phyloP scores from a whole-genome alignment of 2,329 filamentous ascomycete genomes.

The Epichloe hybrida region DNA sequence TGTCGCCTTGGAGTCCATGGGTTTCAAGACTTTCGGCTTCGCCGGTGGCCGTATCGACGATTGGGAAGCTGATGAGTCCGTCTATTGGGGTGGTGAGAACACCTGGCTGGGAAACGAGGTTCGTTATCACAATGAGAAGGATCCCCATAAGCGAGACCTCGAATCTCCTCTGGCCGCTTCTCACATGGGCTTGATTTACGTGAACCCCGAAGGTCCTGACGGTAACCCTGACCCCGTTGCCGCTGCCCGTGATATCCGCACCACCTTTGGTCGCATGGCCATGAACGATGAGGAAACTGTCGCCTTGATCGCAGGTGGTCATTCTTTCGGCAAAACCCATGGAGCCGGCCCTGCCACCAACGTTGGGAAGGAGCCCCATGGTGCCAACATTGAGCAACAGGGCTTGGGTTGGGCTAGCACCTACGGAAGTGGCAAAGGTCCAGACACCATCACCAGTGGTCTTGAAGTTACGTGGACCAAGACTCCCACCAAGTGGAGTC shows the following conservation, averaged over 20 bases:
- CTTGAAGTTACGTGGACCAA: slow-evolving; percentile 71
- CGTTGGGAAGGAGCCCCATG: slow-evolving; percentile 55
- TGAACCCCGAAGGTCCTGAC: slow-evolving; percentile 68
- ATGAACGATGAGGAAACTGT: slow-evolving; percentile 78
- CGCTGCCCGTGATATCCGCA: slow-evolving; percentile 58
- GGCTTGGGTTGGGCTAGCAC: slow-evolving; percentile 62
- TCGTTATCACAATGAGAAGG: slow-evolving; percentile 43
- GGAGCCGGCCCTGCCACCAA: slow-evolving; percentile 52
- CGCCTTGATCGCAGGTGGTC: slow-evolving; percentile 64
- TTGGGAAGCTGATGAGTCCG: slow-evolving; percentile 62
- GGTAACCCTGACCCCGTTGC: slow-evolving; percentile 56
- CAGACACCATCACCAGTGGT: slow-evolving; percentile 60
- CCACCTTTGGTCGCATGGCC: slow-evolving; percentile 65
- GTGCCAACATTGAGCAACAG: slow-evolving; percentile 48
- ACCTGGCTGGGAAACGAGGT: slow-evolving; percentile 65
- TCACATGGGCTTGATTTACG: slow-evolving; percentile 65
- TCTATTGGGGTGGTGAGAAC: slow-evolving; percentile 65
- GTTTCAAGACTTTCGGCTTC: slow-evolving; percentile 60
- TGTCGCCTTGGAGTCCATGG: slow-evolving; percentile 66
- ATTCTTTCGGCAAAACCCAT: slow-evolving; percentile 72
- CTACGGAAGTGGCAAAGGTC: slow-evolving; percentile 52
- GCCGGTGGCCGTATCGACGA: slow-evolving; percentile 58
- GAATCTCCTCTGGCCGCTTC: slow-evolving; percentile 55
- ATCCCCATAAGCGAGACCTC: slow-evolving; percentile 48
- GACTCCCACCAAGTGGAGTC: slow-evolving; percentile 64